phyloP scores from a whole-genome alignment of 2,329 filamentous ascomycete genomes.

The Trichoderma oligosporum region DNA sequence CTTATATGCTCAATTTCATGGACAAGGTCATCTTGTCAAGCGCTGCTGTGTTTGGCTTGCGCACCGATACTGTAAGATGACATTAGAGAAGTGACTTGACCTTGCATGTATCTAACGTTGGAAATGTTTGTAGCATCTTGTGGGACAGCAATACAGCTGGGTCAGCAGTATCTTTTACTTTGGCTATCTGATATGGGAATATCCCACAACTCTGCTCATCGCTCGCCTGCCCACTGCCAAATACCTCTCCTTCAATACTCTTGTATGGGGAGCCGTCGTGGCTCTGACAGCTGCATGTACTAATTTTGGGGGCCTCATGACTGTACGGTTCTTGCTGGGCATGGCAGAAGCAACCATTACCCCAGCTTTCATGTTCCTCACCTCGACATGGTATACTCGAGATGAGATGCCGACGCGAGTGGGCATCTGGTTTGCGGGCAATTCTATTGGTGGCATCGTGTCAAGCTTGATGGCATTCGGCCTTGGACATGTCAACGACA shows the following conservation, averaged over 20 bases:
- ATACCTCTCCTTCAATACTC: slow-evolving; percentile 43
- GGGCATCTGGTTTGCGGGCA: slow-evolving; percentile 54
- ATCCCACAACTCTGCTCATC: slow-evolving; percentile 46
- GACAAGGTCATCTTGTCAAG: slow-evolving; percentile 56
- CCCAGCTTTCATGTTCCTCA: slow-evolving; percentile 52
- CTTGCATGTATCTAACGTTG: slow-evolving; percentile 18
- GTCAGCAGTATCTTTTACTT: slow-evolving; percentile 45
- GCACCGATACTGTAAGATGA: slow-evolving; percentile 39
- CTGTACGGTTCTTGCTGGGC: slow-evolving; percentile 51
- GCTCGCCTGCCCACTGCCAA: slow-evolving; percentile 45
- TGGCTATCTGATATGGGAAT: slow-evolving; percentile 48
- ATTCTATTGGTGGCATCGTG: slow-evolving; percentile 45
- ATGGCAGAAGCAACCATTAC: slow-evolving; percentile 51
- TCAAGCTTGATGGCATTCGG: slow-evolving; percentile 53
- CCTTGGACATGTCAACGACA: slow-evolving; percentile 49
- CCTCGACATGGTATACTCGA: slow-evolving; percentile 49
- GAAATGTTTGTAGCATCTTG: slow-evolving; percentile 23
- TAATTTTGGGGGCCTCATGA: slow-evolving; percentile 45
- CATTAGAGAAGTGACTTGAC: too few species aligned
- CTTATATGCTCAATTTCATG: slow-evolving; percentile 58
- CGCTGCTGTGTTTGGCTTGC: slow-evolving; percentile 54
- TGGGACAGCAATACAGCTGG: slow-evolving; percentile 59
- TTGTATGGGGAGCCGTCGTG: slow-evolving; percentile 47
- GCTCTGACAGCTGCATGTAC: slow-evolving; percentile 42
- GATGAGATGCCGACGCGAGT: slow-evolving; percentile 47